Evolutionary conservation across 768 basidiomycete species (phyloP).

Genomic region (Peribolospora kevripleyi): DNA sequence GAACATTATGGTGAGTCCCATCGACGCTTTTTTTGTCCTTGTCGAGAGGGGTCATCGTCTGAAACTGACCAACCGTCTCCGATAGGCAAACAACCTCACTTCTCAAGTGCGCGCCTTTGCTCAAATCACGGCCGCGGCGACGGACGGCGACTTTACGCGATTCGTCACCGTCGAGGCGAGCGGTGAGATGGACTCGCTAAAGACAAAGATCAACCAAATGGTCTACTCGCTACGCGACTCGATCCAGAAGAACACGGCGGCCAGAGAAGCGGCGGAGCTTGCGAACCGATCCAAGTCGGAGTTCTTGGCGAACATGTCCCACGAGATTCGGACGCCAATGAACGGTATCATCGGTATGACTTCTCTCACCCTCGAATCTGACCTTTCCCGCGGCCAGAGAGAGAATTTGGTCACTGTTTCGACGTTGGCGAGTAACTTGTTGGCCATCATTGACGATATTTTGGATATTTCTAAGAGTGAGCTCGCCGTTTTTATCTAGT

Average conservation of each 20-base stretch:
- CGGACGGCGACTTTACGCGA: conserved; percentile 93
- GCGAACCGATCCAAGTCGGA: conserved; percentile 96
- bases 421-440: conserved; percentile 67
- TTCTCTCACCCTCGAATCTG: conserved; percentile 69
- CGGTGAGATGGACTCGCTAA: conserved; percentile 97
- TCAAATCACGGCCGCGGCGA: conserved; percentile 92
- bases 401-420: conserved; percentile 91
- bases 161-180: conserved; percentile 98
- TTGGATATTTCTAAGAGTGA: conserved; percentile 97
- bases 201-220: conserved; percentile 98
- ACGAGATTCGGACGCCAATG: conserved; percentile 88
- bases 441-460: conserved; percentile 96
- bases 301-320: conserved; percentile 97
- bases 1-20: background rate
- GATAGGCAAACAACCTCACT: conserved; percentile 39
- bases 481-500: conserved; percentile 16
- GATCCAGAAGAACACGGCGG: conserved; percentile 96
- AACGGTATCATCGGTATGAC: conserved; percentile 99
- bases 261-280: conserved; percentile 84
- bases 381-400: conserved; percentile 75
- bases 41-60: no score
- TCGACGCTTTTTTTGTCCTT: background rate
- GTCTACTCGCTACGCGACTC: conserved; percentile 87
- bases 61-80: no score
- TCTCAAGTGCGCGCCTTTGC: conserved; percentile 97